Conservation (phyloP, 2,329 filamentous ascomycete genomes). For the Tolypocladium endophyticum region DNA sequence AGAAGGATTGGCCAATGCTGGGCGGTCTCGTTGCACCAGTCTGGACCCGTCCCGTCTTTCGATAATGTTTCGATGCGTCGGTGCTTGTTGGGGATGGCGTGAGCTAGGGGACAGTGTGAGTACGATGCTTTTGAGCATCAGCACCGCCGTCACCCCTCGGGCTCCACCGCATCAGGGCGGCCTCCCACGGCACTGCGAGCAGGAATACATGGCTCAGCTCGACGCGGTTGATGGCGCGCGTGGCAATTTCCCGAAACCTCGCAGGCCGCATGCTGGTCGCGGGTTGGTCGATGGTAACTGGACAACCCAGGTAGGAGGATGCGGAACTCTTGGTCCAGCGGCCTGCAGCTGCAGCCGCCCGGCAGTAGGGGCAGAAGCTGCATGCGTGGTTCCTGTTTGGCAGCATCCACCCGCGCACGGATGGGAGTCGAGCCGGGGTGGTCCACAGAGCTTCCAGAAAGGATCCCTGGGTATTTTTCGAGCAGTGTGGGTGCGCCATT, state of each 20-base stretch:
- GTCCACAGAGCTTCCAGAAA: not conserved
- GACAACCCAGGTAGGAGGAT: not conserved
- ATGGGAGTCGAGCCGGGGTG: not conserved
- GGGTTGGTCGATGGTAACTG: too few relatives aligned
- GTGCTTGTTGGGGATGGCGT: not conserved
- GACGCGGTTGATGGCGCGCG: not conserved
- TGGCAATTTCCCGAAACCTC: not conserved
- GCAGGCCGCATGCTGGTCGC: too few relatives aligned
- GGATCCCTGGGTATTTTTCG: not conserved
- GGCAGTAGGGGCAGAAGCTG: too few relatives aligned
- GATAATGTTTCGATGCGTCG: not conserved
- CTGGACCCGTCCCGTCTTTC: not conserved
- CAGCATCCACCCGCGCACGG: not conserved
- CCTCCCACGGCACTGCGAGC: too few relatives aligned
- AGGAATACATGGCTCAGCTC: too few relatives aligned
- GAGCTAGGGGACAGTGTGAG: not conserved
- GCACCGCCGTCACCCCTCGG: not conserved
- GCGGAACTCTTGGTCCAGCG: not conserved
- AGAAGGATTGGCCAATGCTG: not conserved
- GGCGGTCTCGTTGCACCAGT: not conserved
- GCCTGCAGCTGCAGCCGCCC: not conserved
- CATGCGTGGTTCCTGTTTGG: not conserved
- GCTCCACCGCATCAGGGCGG: not conserved
- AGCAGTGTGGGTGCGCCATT: not conserved
- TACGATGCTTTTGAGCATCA: not conserved